Base-by-base conservation (phyloP, 305 asterid genomes). In the Solanum hybrid region DNA sequence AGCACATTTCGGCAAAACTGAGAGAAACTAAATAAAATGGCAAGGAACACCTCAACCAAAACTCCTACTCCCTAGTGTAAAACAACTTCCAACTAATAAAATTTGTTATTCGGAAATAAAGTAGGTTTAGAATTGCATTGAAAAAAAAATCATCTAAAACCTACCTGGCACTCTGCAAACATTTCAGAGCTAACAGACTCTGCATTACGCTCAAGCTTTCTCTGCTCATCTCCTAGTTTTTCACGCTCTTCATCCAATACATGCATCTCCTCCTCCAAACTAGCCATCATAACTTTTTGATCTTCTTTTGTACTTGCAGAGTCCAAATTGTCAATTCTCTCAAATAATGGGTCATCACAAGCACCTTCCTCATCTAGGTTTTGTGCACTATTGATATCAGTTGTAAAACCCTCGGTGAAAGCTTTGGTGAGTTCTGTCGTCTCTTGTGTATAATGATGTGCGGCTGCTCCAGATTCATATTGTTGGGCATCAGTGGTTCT, bases 131-230 rank as follows among this genome's bases (percentile, higher is more conserved):
- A 51, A 61, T 57, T 31, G 51, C 88, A 86, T 8, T 33, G 40
- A 18, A 76, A 33, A 28, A 24, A 5, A 34, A 46, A 78, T 3
- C 82, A 88, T 34, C 77, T 22, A 18, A 29, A 79, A 86, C 92
- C 88, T 79, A 97, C 99, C 99, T 97, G 99, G 92, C 99, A 97
- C 90, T 97, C 99, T 34, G 96, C 95, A 92, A 97, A 97, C 98
- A 97, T 96, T 92, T 97, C 98, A 79, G 92, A 93, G 94, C 93
- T 98, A 34, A 97, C 98, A 89, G 99, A 95, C 84, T 95, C 99
- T 73, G 99, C 97, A 94, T 95, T 95, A 87, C 98, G 94, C 94
- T 98, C 99, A 42, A 92, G 96, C 93, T 93, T 95, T 91, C 95
- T 93, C 92, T 96, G 97, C 95, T 96, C 95, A 92, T 93, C 92